Evolutionary conservation across 345 rosid genomes (phyloP).

Genomic region (Zanthoxylum bungeanum): DNA sequence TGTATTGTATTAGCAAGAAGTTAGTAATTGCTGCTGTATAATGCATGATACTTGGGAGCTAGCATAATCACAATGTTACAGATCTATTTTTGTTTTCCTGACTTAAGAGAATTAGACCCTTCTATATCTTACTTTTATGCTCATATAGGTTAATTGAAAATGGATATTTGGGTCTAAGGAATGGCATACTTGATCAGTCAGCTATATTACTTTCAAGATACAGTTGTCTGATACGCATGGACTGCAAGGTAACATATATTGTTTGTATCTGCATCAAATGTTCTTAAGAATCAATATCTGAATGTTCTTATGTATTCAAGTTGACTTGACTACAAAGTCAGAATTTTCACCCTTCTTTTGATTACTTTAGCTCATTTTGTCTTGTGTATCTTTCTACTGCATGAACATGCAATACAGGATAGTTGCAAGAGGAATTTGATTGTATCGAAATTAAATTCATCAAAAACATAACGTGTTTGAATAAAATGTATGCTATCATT

Average conservation of each 20-base stretch:
- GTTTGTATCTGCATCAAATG: not conserved
- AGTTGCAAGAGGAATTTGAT: not conserved
- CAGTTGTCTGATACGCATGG: conserved; percentile 80
- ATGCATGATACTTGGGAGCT: not conserved
- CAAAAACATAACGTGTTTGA: not conserved
- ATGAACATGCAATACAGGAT: not conserved
- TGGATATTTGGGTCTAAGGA: conserved; percentile 79
- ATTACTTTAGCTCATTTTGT: conserved; percentile 1
- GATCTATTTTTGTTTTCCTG: not conserved
- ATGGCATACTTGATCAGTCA: conserved; percentile 96
- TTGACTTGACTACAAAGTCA: not conserved
- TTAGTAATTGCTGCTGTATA: not conserved
- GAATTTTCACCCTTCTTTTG: not conserved
- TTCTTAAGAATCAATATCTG: not conserved
- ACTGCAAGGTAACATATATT: conserved; percentile 71
- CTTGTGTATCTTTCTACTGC: not conserved
- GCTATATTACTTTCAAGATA: conserved; percentile 81
- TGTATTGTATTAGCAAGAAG: not conserved
- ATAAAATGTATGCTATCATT: not conserved
- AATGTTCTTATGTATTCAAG: not conserved
- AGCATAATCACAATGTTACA: not conserved
- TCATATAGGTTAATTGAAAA: conserved; percentile 82
- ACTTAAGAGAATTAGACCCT: not conserved
- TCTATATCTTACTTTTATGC: conserved; percentile 7
- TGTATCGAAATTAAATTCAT: too few species aligned